Evolutionary conservation across 805 yeast species (phyloP), one percentile per base, ranked within the genome.

Genomic region (Candida tammaniensis): DNA sequence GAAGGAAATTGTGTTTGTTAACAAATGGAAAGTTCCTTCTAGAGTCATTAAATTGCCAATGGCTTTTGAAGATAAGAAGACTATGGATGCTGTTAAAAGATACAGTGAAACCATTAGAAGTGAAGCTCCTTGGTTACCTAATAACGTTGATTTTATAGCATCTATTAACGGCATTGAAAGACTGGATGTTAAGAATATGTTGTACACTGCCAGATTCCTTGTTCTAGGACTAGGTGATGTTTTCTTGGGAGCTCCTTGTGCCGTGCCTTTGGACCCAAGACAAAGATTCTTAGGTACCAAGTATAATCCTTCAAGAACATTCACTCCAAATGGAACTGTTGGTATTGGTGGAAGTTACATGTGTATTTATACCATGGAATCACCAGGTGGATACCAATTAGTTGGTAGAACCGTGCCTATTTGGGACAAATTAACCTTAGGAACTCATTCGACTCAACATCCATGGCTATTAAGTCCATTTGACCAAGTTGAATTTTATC

Each of bases 291-390:
- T 91, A 38, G 98, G 98, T 24, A 75, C 96, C 19, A 91, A 91
- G 64, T 93, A 91, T 66, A 91, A 91, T 57, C 98, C 98, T 24
- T 85, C 96, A 10, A 78, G 98, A 70, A 86, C 97, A 1, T 89
- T 74, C 68, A 91, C 98, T 2, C 96, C 96, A 24, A 86, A 87
- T 55, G 98, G 98, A 48, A 85, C 93, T 23, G 98, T 91, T 42
- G 98, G 98, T 54, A 82, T 93, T 56, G 98, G 98, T 44, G 98
- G 98, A 49, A 87, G 84, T 86, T 93, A 88, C 73, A 89, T 91
- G 98, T 91, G 98, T 68, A 89, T 91, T 49, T 91, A 91, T 63
- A 87, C 98, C 20, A 89, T 91, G 91, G 94, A 87, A 47, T 87
- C 96, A 17, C 98, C 98, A 30, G 98, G 98, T 64, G 98, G 98